Conservation (phyloP, 805 yeast species). For the Nakazawaea wyomingensis region DNA sequence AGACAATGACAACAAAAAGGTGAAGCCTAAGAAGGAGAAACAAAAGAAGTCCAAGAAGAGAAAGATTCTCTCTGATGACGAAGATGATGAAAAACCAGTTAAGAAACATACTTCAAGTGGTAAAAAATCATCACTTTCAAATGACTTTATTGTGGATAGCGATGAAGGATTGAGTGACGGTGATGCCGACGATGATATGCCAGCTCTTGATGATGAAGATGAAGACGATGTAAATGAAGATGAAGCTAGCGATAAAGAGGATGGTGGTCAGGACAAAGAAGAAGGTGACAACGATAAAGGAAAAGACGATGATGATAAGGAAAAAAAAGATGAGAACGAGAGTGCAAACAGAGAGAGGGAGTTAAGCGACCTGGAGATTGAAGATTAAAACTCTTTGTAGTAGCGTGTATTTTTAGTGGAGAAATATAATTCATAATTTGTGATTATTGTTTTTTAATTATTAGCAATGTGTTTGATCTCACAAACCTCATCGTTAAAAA, state of each 20-base stretch:
- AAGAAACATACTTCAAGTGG: conserved; percentile 9
- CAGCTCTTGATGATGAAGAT: conserved; percentile 5
- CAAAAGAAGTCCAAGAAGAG: conserved; percentile 28
- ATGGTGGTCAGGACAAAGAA: neutral
- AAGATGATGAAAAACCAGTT: conserved; percentile 20
- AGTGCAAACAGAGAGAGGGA: neutral
- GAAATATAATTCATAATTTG: too few species aligned
- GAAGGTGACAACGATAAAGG: neutral
- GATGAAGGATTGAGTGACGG: conserved; percentile 32
- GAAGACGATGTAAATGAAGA: neutral
- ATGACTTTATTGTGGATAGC: conserved; percentile 17
- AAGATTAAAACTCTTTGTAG: neutral
- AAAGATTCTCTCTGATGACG: conserved; percentile 39
- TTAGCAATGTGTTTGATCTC: too few species aligned
- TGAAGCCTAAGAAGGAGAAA: conserved; percentile 16
- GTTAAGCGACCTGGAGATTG: neutral
- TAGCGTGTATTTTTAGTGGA: too few species aligned
- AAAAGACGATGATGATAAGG: neutral
- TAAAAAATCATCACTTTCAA: conserved; percentile 11
- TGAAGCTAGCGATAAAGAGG: neutral
- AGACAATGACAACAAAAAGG: conserved; percentile 24
- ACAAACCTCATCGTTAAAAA: too few species aligned
- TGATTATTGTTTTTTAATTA: too few species aligned
- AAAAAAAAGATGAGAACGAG: neutral
- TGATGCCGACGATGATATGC: conserved; percentile 5